phyloP scores from a whole-genome alignment of 192 early-diverging fungal genomes.

The Podila clonocystis region DNA sequence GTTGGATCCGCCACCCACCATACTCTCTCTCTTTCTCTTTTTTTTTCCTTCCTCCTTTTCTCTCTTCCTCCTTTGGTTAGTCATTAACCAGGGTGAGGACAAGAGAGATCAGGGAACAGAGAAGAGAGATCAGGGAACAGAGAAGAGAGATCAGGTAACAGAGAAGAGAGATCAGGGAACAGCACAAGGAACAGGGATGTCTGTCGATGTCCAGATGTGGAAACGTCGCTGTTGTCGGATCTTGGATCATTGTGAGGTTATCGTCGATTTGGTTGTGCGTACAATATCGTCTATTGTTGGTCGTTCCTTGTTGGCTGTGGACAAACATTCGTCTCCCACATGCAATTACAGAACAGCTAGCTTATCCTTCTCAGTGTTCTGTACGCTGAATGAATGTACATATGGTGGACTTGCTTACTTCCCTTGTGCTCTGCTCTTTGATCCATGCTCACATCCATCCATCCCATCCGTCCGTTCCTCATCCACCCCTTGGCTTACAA shows the following conservation, averaged over 20 bases:
- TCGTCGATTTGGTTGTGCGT: too few relatives aligned
- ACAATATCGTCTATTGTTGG: too few relatives aligned
- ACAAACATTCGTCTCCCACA: too few relatives aligned
- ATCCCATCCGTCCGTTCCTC: not conserved
- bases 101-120: not conserved
- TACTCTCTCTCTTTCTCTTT: not conserved
- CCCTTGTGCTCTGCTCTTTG: not conserved
- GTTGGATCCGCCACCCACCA: not conserved
- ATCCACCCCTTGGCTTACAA: slow-evolving; percentile 3
- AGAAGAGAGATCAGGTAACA: not conserved
- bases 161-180: not conserved
- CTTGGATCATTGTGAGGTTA: too few relatives aligned
- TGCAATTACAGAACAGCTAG: too few relatives aligned
- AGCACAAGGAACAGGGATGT: not conserved
- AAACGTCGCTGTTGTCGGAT: not conserved
- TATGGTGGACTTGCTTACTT: not conserved
- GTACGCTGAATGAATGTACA: not conserved
- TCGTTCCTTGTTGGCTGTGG: too few relatives aligned
- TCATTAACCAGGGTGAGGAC: not conserved
- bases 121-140: not conserved
- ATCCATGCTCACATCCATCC: not conserved
- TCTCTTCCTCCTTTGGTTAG: not conserved
- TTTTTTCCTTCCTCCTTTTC: not conserved
- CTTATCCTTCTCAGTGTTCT: too few relatives aligned
- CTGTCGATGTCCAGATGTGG: not conserved